Evolutionary conservation across 768 basidiomycete genomes (phyloP), one percentile per base, ranked within the genome.

Genomic region (Collybia sp.): DNA sequence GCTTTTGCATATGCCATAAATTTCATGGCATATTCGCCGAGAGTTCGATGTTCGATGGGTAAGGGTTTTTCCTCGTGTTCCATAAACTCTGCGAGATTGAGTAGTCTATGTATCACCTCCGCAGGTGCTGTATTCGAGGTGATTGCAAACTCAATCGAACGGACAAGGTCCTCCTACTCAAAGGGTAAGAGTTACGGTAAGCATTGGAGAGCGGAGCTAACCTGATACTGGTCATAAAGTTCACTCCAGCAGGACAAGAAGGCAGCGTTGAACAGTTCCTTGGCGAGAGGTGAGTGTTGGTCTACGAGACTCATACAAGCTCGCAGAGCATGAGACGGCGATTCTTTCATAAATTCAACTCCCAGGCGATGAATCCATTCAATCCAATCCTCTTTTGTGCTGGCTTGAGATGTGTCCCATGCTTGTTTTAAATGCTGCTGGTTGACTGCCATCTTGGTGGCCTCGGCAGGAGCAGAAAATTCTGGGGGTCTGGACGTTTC

Each of bases 231-330:
- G 43, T 97, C 94, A 57, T 93, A 98, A 6, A 99, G 69, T 55
- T 96, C 93, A 1, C 82, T 79, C 95, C 96, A 99, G 53, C 96
- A 99, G 4, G 94, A 97, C 13, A 98, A 77, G 66, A 99, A 99
- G 0, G 96, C 96, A 3, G 94, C 93, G 61, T 98, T 98, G 75
- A 97, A 98, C 10, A 99, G 69, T 58, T 98, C 95, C 57, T 88
- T 86, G 0, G 93, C 93, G 42, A 98, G 75, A 1, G 93, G 92
- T 16, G 85, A 79, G 63, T 97, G 90, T 6, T 88, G 82, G 59
- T 96, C 91, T 2, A 97, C 93, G 38, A 98, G 69, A 55, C 82
- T 90, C 80, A 93, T 92, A 58, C 95, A 97, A 0, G 96, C 93
- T 37, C 96, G 82, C 33, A 99, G 77, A n/a, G 96, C 96, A 68